Evolutionary conservation across 768 basidiomycete species (phyloP).

Genomic region (Hypholoma sublateritium): DNA sequence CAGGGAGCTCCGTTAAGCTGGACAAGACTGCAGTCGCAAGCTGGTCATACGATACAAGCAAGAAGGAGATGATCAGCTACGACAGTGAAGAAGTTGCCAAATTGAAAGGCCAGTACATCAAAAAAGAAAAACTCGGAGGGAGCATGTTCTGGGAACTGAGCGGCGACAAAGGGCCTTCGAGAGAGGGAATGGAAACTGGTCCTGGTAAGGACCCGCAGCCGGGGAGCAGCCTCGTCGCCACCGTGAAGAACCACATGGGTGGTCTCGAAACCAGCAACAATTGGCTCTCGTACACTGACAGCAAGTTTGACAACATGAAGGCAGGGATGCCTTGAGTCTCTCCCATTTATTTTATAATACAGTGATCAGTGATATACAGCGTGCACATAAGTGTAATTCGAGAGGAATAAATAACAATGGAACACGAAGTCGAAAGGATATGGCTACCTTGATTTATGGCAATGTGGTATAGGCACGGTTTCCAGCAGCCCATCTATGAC

Average conservation of each 20-base stretch:
- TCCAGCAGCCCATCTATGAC: constrained; percentile 75
- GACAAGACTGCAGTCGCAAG: constrained; percentile 74
- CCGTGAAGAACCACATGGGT: constrained; percentile 81
- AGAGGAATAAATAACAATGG: neutral
- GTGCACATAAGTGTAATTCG: neutral
- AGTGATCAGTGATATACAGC: neutral
- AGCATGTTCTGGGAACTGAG: constrained; percentile 96
- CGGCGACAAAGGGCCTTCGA: constrained; percentile 72
- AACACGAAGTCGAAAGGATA: neutral
- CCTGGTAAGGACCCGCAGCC: constrained; percentile 73
- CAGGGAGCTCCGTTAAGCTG: constrained; percentile 61
- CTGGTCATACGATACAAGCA: constrained; percentile 78
- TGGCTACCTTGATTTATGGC: neutral
- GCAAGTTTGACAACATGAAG: constrained; percentile 79
- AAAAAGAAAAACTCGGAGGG: constrained; percentile 74
- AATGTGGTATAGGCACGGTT: constrained; percentile 55
- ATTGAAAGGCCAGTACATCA: constrained; percentile 83
- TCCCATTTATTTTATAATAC: neutral
- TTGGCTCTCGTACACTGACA: constrained; percentile 77
- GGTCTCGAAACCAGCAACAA: constrained; percentile 68
- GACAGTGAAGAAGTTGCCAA: constrained; percentile 68
- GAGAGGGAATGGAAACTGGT: constrained; percentile 75
- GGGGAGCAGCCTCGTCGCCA: constrained; percentile 67
- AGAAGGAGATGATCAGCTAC: constrained; percentile 80
- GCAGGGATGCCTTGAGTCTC: constrained; percentile 53